Evolutionary conservation across 1,139 yeast species (phyloP).

Genomic region (Geotrichum aggregatum): DNA sequence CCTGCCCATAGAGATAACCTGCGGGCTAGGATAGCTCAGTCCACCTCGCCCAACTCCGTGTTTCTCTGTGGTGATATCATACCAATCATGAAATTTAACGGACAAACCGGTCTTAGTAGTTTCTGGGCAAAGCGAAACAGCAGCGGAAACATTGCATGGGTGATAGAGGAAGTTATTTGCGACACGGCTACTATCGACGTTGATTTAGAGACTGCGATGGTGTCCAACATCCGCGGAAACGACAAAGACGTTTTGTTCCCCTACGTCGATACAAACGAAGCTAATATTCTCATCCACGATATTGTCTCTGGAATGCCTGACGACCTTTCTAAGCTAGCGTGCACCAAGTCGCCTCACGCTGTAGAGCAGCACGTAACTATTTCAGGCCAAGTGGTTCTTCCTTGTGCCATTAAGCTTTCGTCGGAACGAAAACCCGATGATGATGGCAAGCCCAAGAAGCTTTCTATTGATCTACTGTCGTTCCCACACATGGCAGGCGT

Average conservation of each 20-base stretch:
- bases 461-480: conserved; percentile 36
- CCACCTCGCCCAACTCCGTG: conserved; percentile 39
- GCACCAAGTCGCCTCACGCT: background rate
- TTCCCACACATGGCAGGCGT: conserved; percentile 87
- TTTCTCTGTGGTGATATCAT: conserved; percentile 55
- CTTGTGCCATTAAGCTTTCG: conserved; percentile 13
- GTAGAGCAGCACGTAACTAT: conserved; percentile 21
- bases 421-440: background rate
- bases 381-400: conserved; percentile 20
- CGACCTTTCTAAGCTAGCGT: conserved; percentile 13
- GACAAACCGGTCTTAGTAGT: conserved; percentile 38
- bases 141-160: conserved; percentile 68
- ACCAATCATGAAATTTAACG: conserved; percentile 47
- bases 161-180: conserved; percentile 83
- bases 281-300: conserved; percentile 22
- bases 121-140: conserved; percentile 72
- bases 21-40: background rate
- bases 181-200: conserved; percentile 66
- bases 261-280: conserved; percentile 15
- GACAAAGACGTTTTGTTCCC: conserved; percentile 25
- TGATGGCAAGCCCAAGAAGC: background rate
- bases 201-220: conserved; percentile 31
- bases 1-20: conserved; percentile 49
- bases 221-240: conserved; percentile 26
- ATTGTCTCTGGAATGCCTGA: conserved; percentile 23